Base-by-base conservation (phyloP, 441 rosid species). In the Erysimum cheiri region DNA sequence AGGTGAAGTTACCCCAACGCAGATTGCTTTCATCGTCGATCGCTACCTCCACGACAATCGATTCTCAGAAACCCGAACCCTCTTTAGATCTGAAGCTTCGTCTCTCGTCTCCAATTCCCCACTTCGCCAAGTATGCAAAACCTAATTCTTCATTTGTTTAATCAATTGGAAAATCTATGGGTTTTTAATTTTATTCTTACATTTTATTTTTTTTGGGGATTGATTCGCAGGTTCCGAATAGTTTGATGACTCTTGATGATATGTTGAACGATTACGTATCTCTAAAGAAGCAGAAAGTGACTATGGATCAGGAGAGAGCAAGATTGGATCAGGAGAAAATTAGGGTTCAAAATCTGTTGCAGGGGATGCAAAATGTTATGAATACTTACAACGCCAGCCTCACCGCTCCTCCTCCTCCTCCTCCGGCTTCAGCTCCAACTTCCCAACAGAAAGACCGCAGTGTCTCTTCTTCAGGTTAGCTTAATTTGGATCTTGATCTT, bases 11-110 rank as follows among this genome's bases (percentile, higher is more conserved):
- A 89, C 91, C 4, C 93, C 90, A 0, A 81, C 83, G 47, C 98
- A 94, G 64, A 71, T 90, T 22, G 96, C 98, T 4, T 93, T 84
- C 78, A 81, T 93, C 55, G 92, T 91, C 2, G 97, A 94, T 58
- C 84, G 96, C 10, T 91, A 88, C 75, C 98, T 94, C 63, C 72
- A 62, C 57, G 91, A 91, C 60, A 90, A 85, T 78, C 79, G 69
- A 56, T 88, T 80, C 81, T 35, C 86, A 1, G 75, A 85, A 55
- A 84, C 88, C 32, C 91, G 92, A 11, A 71, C 80, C 3, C 62
- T 59, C 43, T 90, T 87, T 73, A 64, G 94, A 63, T 55, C 63
- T 12, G 98, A 94, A 67, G 97, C 92, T 11, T 80, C 96, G 7
- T 77, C 94, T 40, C 85, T 89, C 81, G 75, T 94, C 64, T 79